phyloP scores from a whole-genome alignment of 2,329 filamentous ascomycete genomes.

The Eutypa lata region DNA sequence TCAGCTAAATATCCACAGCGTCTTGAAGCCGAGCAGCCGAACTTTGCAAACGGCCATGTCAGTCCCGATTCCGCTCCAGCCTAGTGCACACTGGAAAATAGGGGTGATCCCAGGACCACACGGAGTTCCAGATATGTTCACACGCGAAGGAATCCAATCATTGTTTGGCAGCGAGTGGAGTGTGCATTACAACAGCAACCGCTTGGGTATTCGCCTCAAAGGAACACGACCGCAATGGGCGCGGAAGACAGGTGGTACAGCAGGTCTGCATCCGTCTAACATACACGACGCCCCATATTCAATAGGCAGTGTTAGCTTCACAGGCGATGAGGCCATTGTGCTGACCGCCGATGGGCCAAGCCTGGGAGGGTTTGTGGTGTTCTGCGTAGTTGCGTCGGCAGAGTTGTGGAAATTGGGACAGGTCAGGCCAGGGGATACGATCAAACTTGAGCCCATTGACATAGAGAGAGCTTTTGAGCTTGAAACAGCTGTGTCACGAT shows the following conservation, averaged over 20 bases:
- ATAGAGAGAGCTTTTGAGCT: too few relatives aligned
- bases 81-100: too few relatives aligned
- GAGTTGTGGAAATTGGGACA: constrained; percentile 43
- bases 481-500: too few relatives aligned
- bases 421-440: constrained; percentile 34
- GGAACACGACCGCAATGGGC: constrained; percentile 37
- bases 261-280: constrained; percentile 39
- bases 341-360: constrained; percentile 38
- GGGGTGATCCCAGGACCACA: constrained; percentile 37
- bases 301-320: constrained; percentile 40
- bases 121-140: too few relatives aligned
- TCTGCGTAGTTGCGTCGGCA: constrained; percentile 33
- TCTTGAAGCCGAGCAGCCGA: too few relatives aligned
- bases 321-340: constrained; percentile 38
- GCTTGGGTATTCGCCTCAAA: constrained; percentile 35
- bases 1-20: too few relatives aligned
- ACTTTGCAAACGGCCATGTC: too few relatives aligned
- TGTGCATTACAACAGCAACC: constrained; percentile 39
- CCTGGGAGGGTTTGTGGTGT: constrained; percentile 39
- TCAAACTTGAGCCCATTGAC: constrained; percentile 32
- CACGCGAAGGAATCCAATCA: too few relatives aligned
- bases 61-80: too few relatives aligned
- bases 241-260: constrained; percentile 33
- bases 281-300: constrained; percentile 38
- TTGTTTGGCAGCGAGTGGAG: too few relatives aligned